Percentiles rank a stretch among this genome's conserved stretches.
Conservation (phyloP, 192 early-diverging fungal genomes). For the Rhizoclosmatium sp. region DNA sequence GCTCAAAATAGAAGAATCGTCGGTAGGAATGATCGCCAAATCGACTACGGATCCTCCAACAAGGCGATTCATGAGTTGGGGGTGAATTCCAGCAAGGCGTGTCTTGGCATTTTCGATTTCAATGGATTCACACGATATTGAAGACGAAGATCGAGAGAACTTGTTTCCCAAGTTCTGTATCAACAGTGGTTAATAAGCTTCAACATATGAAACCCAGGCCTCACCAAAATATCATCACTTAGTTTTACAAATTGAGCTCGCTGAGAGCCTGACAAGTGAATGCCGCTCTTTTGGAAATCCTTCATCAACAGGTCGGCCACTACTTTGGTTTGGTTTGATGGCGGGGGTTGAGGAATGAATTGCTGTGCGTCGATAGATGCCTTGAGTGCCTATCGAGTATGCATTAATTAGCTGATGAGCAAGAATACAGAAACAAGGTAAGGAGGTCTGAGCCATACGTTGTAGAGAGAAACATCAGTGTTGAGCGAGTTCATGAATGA, state of each 20-base stretch:
- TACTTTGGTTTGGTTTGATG: constrained; percentile 29
- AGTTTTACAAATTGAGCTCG: constrained; percentile 81
- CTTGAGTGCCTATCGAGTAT: constrained; percentile 65
- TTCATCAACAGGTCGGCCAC: constrained; percentile 83
- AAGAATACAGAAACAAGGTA: background rate
- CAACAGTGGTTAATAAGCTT: background rate
- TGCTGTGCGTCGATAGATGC: constrained; percentile 64
- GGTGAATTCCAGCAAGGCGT: constrained; percentile 45
- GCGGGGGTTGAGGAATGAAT: constrained; percentile 50
- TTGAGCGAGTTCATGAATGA: constrained; percentile 93
- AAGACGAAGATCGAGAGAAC: background rate
- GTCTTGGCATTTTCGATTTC: constrained; percentile 40
- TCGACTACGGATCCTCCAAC: constrained; percentile 34
- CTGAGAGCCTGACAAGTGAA: constrained; percentile 76
- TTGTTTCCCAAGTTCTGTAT: constrained; percentile 27
- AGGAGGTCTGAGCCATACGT: constrained; percentile 51
- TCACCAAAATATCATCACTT: constrained; percentile 80
- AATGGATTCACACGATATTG: constrained; percentile 18
- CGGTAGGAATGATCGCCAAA: constrained; percentile 64
- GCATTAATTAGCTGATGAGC: background rate
- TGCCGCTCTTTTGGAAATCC: constrained; percentile 96
- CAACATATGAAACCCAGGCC: constrained; percentile 38
- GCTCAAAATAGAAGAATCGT: constrained; percentile 61
- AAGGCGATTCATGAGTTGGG: constrained; percentile 1
- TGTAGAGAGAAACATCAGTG: constrained; percentile 85